Base-by-base conservation (phyloP, 371 early-diverging fungal genomes). In the Smittium culicis region DNA sequence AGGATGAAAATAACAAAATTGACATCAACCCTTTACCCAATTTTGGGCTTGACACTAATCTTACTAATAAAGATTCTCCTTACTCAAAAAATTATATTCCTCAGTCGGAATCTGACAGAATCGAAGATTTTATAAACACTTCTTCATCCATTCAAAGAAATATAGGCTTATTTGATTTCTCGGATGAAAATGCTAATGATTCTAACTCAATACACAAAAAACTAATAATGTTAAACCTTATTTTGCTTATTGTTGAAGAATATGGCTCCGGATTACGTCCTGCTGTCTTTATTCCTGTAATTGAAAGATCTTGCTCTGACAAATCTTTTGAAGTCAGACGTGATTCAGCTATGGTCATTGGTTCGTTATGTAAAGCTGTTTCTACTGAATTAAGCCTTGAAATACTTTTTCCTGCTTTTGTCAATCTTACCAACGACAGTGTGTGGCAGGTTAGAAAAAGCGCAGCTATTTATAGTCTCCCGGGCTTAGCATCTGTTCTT, bases 251-350 rank as follows among this genome's bases (percentile, higher is more conserved):
- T 5, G 74, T 72, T 2, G 66, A 70, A 17, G 75, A 77, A 57
- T 77, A 67, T 35, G 78, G 78, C 14, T 66, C 70, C 0, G 54
- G 17, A 11, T 69, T 77, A 69, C 72, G 74, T 63, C 77, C 77
- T 1, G 78, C 78, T 0, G 78, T 77, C 56, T 77, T 77, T 65
- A 74, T 77, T 33, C 78, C 78, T 0, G 79, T 74, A 11, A 72
- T 77, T 2, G 78, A 77, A 67, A 66, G 71, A 5, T 56, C 78
- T 1, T 45, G 72, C 20, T 56, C 65, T 34, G 78, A 77, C 65
- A 45, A 56, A 35, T 66, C 71, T 20, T 77, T 71, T 30, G 78
- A 77, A 65, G 78, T 77, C 64, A 69, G 78, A n/a, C 74, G 77
- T 35, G 77, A 76, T 58, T 72, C 78, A 0, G 78, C 78, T 1